phyloP scores from a whole-genome alignment of 2,329 filamentous ascomycete species.

The Ophiognomonia clavigignenti-juglandacearum region DNA sequence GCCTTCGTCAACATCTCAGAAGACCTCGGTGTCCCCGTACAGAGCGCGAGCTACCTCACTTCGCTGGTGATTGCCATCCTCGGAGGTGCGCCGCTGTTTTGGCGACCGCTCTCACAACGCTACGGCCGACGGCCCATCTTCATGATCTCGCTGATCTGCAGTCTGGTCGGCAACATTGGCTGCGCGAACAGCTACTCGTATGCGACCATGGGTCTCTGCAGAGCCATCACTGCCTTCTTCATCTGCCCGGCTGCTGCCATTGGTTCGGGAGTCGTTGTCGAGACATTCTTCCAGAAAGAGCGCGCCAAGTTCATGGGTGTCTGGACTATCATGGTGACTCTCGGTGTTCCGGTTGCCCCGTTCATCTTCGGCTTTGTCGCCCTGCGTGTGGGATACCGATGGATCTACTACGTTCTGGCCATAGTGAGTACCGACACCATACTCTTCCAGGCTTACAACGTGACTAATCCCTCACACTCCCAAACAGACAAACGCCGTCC shows the following conservation, averaged over 20 bases:
- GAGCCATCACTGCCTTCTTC: slow-evolving; percentile 50
- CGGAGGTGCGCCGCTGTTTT: slow-evolving; percentile 49
- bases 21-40: slow-evolving; percentile 43
- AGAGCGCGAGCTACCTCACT: slow-evolving; percentile 47
- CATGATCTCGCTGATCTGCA: slow-evolving; percentile 42
- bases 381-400: slow-evolving; percentile 47
- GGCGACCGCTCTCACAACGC: slow-evolving; percentile 48
- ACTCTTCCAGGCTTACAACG: background rate
- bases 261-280: slow-evolving; percentile 52
- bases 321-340: slow-evolving; percentile 39
- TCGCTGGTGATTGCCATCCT: slow-evolving; percentile 51
- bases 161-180: slow-evolving; percentile 46
- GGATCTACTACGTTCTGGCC: slow-evolving; percentile 55
- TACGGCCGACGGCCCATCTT: slow-evolving; percentile 50
- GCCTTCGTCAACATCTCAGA: slow-evolving; percentile 48
- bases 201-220: slow-evolving; percentile 42
- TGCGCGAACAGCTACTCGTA: slow-evolving; percentile 46
- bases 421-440: slow-evolving; percentile 34
- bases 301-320: slow-evolving; percentile 51
- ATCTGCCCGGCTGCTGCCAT: slow-evolving; percentile 48
- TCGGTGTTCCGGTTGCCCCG: slow-evolving; percentile 25
- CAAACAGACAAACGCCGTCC: slow-evolving; percentile 46
- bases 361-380: slow-evolving; percentile 41
- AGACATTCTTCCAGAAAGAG: slow-evolving; percentile 53
- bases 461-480: background rate